Evolutionary conservation across 1,284 basidiomycete genomes (phyloP), one percentile per base, ranked within the genome.

Genomic region (Naganishia sp.): DNA sequence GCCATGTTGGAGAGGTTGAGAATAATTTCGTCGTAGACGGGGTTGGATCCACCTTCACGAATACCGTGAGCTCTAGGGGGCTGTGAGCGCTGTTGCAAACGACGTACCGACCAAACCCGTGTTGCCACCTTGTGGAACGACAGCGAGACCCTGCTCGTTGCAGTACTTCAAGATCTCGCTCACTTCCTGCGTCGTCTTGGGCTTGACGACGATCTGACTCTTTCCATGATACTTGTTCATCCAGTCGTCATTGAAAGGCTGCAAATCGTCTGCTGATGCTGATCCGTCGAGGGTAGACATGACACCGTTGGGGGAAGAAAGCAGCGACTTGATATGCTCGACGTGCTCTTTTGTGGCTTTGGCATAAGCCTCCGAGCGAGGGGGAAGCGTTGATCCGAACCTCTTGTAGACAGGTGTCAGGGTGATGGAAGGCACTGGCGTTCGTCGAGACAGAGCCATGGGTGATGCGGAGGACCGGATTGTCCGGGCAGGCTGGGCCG

Each of bases 71-170:
- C 43, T 46, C 23, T 2, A 52, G 15, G 13, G 13, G 15, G 23
- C n/a, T 25, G 41, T 41, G 28, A 50, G 45, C 15, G 61, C 10
- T 28, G 13, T 15, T 6, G 4, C 17, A 15, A 15, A 25, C 17
- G n/a, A 76, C 81, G 63, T 60, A 82, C 81, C 85, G 32, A 99
- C 96, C 11, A 99, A 85, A 25, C 96, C 96, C 0, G 96, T 99
- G 81, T 99, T 99, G 35, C 96, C 96, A 57, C 96, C 95, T 80
- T 99, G 96, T 1, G 96, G 96, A 0, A 97, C 94, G 55, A 99
- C 86, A 23, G 89, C 88, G 58, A 97, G 90, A 63, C 85, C 84
- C 62, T 86, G 84, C 67, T 88, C 83, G 72, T 88, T 86, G 79
- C 93, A 96, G 82, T 88, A 90, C 76, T 87, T 88, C 74, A 96